phyloP scores from a whole-genome alignment of 345 rosid genomes.

The Sisymbrium irio region DNA sequence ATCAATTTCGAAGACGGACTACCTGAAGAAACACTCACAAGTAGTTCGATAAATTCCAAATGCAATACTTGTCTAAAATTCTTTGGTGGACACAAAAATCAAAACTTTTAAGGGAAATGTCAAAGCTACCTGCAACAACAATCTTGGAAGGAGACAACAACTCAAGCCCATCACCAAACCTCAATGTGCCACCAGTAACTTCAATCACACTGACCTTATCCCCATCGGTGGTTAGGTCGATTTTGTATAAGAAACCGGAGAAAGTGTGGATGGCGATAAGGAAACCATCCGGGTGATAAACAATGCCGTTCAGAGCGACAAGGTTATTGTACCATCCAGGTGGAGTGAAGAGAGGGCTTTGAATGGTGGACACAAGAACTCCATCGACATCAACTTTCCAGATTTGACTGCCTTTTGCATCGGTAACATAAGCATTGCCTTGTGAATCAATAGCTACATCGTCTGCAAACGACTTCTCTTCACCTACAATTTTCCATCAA shows the following conservation, averaged over 20 bases:
- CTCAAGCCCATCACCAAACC: slow-evolving; percentile 77
- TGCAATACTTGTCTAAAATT: neutral
- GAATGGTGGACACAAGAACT: slow-evolving; percentile 48
- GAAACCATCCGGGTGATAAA: slow-evolving; percentile 80
- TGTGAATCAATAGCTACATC: slow-evolving; percentile 72
- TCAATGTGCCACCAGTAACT: slow-evolving; percentile 53
- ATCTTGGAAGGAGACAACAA: slow-evolving; percentile 61
- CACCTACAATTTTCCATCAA: slow-evolving; percentile 20
- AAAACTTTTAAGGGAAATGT: neutral
- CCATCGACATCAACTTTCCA: slow-evolving; percentile 76
- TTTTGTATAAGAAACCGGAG: slow-evolving; percentile 59
- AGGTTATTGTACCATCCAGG: slow-evolving; percentile 71
- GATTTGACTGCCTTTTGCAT: slow-evolving; percentile 57
- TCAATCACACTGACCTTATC: slow-evolving; percentile 46
- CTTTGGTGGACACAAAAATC: neutral
- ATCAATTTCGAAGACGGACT: slow-evolving; percentile 66
- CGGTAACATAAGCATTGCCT: slow-evolving; percentile 79
- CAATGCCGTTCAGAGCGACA: slow-evolving; percentile 71
- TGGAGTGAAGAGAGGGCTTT: slow-evolving; percentile 55
- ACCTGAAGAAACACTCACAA: slow-evolving; percentile 33
- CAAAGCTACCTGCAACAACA: slow-evolving; percentile 58
- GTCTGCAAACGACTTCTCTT: slow-evolving; percentile 73
- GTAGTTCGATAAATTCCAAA: neutral
- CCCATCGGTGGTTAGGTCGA: slow-evolving; percentile 43
- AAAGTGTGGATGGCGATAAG: slow-evolving; percentile 71